Evolutionary conservation across 176 grass and related monocot species (phyloP), one percentile per base, ranked within the genome.

Genomic region (Bolboschoenus planiculmis): DNA sequence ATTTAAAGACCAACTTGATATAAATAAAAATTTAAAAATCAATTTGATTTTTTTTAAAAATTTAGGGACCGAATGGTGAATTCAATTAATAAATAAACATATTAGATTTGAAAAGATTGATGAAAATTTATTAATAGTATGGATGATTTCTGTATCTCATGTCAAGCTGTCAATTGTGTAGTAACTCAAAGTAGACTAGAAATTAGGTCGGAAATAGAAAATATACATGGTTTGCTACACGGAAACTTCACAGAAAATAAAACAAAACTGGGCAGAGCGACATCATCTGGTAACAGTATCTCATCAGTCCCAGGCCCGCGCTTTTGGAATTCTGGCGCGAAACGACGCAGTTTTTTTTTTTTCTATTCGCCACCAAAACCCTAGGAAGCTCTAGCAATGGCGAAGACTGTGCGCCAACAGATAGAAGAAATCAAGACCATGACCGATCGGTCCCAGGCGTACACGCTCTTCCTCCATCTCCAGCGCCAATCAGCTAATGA

Each of bases 401-500:
- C 83, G 84, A 44, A 83, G 67, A 36, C 72, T 20, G 73, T 92
- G 50, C 43, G 55, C 73, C 72, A 74, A 54, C 85, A 91, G 67
- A 79, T 92, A 53, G 90, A 81, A 31, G 88, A 84, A 71, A 83
- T 97, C 20, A 68, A 83, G 56, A 58, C 83, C 3, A 81, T 89
- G 1, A 57, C 80, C 9, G 85, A 94, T 67, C 91, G 94, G 36
- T 77, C 83, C 0, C 27, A 51, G 6, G 90, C 91, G 23, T 97
- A 90, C 85, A 78, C 80, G 31, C 29, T 79, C 10, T 81, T 97
- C 20, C 86, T 97, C 48, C 83, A 83, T 44, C 85, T 94, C 83
- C 90, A 87, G 79, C 83, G 86, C 73, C 53, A 35, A 61, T 90
- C 83, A 78, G 88, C 91, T 60, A 86, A 88, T 26, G 83, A 97